Evolutionary conservation across 164 flowering plant species (phyloP).

Genomic region (Annona cherimola): DNA sequence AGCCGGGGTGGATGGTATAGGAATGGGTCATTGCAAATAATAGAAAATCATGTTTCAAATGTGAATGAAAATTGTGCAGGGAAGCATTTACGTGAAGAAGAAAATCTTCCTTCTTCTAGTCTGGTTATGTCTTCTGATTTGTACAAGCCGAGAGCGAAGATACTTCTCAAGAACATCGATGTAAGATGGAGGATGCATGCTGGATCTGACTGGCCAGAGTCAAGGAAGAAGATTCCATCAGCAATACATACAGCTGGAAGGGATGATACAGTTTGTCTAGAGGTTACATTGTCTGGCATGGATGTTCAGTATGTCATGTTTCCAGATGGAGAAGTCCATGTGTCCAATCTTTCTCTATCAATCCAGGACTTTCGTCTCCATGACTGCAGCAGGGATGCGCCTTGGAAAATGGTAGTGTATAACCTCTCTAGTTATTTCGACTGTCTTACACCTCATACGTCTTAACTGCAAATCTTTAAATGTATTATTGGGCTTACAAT

Average conservation of each 20-base stretch:
- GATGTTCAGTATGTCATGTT: conserved; percentile 53
- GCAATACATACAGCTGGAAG: conserved; percentile 31
- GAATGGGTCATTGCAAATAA: conserved; percentile 43
- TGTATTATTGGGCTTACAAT: conserved; percentile 14
- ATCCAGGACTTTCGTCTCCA: conserved; percentile 65
- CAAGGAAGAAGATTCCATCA: conserved; percentile 15
- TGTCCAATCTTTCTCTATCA: conserved; percentile 62
- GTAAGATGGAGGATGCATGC: conserved; percentile 74
- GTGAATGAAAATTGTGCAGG: conserved; percentile 12
- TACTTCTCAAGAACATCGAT: conserved; percentile 54
- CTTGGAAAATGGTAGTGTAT: conserved; percentile 75
- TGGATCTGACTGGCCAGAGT: conserved; percentile 73
- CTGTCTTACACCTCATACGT: neutral
- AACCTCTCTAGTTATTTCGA: neutral
- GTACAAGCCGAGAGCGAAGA: conserved; percentile 41
- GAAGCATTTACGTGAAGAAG: conserved; percentile 17
- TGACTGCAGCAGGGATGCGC: conserved; percentile 75
- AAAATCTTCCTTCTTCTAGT: conserved; percentile 18
- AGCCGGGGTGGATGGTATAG: conserved; percentile 71
- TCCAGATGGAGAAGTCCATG: conserved; percentile 57
- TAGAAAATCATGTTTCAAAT: conserved; percentile 72
- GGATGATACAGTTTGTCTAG: conserved; percentile 57
- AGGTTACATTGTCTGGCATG: conserved; percentile 57
- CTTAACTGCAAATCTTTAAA: neutral
- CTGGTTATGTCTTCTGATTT: conserved; percentile 21